Percentiles rank a stretch among this genome's conserved stretches.
These are phyloP conservation scores for Nitzschia sp. DNA, from an alignment of 108 stramenopile species.

Conservation along the genomic window DNA sequence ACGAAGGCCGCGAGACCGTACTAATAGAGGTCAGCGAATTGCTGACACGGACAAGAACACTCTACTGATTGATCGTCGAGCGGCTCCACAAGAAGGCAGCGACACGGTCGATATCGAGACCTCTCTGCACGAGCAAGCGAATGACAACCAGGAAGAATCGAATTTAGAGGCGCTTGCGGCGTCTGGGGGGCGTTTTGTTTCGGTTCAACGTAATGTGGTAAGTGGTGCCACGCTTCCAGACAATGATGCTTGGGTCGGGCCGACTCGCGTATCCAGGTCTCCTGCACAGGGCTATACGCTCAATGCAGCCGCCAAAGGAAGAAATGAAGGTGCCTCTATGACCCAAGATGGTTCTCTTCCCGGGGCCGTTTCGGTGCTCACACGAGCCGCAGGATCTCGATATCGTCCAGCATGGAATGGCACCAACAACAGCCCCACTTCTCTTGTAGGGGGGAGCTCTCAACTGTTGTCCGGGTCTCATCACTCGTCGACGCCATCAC, in stretches of 20 bases:
- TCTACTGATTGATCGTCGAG: background rate
- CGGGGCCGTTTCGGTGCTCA: background rate
- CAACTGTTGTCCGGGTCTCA: background rate
- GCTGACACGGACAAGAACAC: background rate
- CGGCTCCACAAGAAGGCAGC: background rate
- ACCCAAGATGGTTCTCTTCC: background rate
- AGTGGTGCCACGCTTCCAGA: background rate
- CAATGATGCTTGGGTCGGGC: background rate
- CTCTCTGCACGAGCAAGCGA: background rate
- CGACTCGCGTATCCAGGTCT: background rate
- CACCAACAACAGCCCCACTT: background rate
- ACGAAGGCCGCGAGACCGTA: too few relatives aligned
- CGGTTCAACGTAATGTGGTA: background rate
- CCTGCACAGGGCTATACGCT: background rate
- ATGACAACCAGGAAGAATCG: background rate
- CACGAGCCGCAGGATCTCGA: background rate
- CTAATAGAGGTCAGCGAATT: background rate
- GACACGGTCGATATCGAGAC: background rate
- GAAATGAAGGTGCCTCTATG: background rate
- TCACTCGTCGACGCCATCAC: background rate
- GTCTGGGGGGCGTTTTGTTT: background rate
- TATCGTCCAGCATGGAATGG: background rate
- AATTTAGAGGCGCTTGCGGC: background rate
- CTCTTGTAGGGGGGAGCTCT: too few relatives aligned
- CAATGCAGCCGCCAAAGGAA: background rate